These are phyloP conservation scores for Dictyostelium firmibasis DNA, from an alignment of 78 protist species.

Conservation along the genomic window DNA sequence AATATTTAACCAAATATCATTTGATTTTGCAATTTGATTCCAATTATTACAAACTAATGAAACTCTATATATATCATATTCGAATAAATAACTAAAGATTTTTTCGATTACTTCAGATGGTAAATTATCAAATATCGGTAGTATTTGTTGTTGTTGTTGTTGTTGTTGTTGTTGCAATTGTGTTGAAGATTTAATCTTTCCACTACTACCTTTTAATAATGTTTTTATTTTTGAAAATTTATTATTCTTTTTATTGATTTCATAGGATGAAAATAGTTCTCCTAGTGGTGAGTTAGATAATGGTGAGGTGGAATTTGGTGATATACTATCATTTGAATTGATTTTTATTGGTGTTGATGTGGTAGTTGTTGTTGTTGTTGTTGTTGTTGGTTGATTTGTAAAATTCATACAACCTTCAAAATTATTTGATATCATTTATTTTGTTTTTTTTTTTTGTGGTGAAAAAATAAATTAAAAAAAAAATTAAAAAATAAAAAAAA, in stretches of 20 bases:
- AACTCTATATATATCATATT: background rate
- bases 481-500: no score
- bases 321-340: background rate
- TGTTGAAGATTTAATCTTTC: background rate
- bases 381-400: background rate
- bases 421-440: background rate
- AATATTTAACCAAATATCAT: conserved; percentile 18
- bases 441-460: no score
- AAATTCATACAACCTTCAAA: background rate
- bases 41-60: background rate
- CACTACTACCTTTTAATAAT: background rate
- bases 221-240: background rate
- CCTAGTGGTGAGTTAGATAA: background rate
- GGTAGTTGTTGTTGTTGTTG: background rate
- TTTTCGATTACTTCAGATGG: conserved; percentile 17
- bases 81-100: conserved; percentile 13
- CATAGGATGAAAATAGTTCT: background rate
- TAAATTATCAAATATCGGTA: background rate
- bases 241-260: background rate
- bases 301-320: background rate
- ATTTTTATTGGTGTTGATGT: background rate
- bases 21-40: background rate
- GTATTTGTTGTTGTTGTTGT: background rate
- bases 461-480: no score
- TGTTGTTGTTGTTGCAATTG: background rate